These are phyloP conservation scores for Pichia paraexigua DNA, from an alignment of 805 yeast species.

Conservation along the genomic window DNA sequence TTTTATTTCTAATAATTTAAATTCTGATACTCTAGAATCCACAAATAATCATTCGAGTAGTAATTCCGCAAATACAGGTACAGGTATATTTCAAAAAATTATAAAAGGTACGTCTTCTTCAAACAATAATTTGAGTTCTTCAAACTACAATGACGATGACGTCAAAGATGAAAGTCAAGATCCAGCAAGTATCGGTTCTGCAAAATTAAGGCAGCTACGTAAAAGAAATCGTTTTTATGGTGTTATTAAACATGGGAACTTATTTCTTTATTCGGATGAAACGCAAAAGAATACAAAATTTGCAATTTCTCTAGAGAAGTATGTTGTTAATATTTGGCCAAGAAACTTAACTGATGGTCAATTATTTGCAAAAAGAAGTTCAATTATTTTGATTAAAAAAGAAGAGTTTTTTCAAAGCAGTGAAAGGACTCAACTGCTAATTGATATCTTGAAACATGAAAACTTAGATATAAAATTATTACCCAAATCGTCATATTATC, in stretches of 20 bases:
- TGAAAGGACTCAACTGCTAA: slow-evolving; percentile 38
- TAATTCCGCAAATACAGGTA: background rate
- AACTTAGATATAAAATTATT: slow-evolving; percentile 22
- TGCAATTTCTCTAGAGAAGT: slow-evolving; percentile 67
- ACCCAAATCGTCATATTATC: slow-evolving; percentile 40
- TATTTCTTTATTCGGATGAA: slow-evolving; percentile 76
- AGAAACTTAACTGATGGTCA: slow-evolving; percentile 64
- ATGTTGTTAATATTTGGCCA: slow-evolving; percentile 81
- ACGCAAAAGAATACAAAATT: slow-evolving; percentile 58
- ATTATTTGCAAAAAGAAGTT: slow-evolving; percentile 69
- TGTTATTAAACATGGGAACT: slow-evolving; percentile 76
- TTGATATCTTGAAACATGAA: slow-evolving; percentile 20
- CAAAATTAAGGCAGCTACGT: slow-evolving; percentile 31
- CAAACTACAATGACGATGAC: background rate
- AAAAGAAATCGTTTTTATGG: slow-evolving; percentile 60
- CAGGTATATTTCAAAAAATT: slow-evolving; percentile 2
- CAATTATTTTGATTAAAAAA: slow-evolving; percentile 62
- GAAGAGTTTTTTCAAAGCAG: slow-evolving; percentile 10
- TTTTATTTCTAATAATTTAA: slow-evolving; percentile 10
- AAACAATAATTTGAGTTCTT: background rate
- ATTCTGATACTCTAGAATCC: background rate
- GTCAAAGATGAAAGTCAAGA: slow-evolving; percentile 4
- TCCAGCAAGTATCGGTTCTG: slow-evolving; percentile 28
- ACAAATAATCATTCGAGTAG: background rate
- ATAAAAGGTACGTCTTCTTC: background rate